Evolutionary conservation across 2,329 filamentous ascomycete genomes (phyloP).

Genomic region (Xylaria sp.): DNA sequence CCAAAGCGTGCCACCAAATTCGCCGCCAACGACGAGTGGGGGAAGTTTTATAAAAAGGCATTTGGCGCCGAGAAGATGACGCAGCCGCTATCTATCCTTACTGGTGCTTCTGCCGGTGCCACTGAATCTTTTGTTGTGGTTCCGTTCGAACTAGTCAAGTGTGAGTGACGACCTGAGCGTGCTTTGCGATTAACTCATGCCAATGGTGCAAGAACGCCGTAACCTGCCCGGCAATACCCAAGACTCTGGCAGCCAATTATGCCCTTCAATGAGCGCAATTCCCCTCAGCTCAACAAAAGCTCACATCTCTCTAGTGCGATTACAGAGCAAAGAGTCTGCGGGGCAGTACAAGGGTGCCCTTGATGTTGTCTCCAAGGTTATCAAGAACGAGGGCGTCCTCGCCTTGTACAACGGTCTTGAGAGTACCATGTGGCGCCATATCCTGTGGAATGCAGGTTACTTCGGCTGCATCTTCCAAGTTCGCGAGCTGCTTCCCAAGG

Average conservation of each 20-base stretch:
- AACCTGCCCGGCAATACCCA: background rate
- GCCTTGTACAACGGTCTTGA: slow-evolving; percentile 97
- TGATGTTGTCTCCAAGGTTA: slow-evolving; percentile 80
- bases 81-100: slow-evolving; percentile 89
- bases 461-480: slow-evolving; percentile 99
- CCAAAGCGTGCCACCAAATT: slow-evolving; percentile 93
- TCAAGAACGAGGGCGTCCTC: slow-evolving; percentile 81
- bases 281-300: background rate
- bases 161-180: slow-evolving; percentile 21
- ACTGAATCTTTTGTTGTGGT: slow-evolving; percentile 97
- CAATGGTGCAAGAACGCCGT: background rate
- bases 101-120: slow-evolving; percentile 91
- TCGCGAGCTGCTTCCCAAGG: slow-evolving; percentile 78
- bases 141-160: slow-evolving; percentile 86
- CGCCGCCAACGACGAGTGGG: slow-evolving; percentile 98
- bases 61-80: slow-evolving; percentile 89
- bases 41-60: slow-evolving; percentile 85
- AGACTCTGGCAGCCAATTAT: background rate
- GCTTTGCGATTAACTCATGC: background rate
- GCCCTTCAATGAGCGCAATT: background rate
- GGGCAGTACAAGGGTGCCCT: slow-evolving; percentile 84
- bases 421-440: slow-evolving; percentile 94
- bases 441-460: slow-evolving; percentile 58
- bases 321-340: slow-evolving; percentile 93
- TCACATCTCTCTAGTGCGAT: slow-evolving; percentile 65